Evolutionary conservation across 176 grass and related monocot genomes (phyloP).

Genomic region (Musa schizocarpa): DNA sequence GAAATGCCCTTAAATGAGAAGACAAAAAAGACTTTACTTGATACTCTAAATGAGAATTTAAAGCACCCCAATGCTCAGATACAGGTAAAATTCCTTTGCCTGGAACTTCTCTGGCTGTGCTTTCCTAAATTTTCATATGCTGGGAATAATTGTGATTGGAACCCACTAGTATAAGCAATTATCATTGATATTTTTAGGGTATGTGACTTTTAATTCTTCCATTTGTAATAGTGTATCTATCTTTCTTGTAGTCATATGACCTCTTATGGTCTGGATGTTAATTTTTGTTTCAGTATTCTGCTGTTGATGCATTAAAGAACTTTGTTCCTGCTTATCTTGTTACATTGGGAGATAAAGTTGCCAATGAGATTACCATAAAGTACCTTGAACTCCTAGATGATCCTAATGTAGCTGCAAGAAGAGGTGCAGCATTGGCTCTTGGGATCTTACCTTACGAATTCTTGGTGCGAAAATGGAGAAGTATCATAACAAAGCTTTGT

Average conservation of each 20-base stretch:
- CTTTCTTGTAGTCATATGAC: conserved; percentile 6
- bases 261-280: not conserved
- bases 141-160: too few relatives aligned
- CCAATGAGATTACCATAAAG: conserved; percentile 45
- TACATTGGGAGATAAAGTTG: conserved; percentile 56
- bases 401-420: conserved; percentile 87
- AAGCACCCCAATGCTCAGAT: conserved; percentile 93
- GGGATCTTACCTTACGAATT: conserved; percentile 75
- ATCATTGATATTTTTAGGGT: not conserved
- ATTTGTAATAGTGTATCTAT: not conserved
- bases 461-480: conserved; percentile 63
- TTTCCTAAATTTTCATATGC: not conserved
- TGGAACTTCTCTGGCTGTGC: not conserved
- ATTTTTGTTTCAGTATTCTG: conserved; percentile 44
- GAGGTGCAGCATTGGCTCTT: conserved; percentile 82
- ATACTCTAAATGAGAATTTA: conserved; percentile 95
- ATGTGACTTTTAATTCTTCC: not conserved
- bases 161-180: too few relatives aligned
- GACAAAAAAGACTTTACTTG: conserved; percentile 69
- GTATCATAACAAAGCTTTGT: conserved; percentile 70
- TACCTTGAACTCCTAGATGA: conserved; percentile 72
- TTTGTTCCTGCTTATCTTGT: conserved; percentile 78
- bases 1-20: conserved; percentile 76
- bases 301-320: conserved; percentile 79
- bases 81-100: conserved; percentile 39